Evolutionary conservation across 2,329 filamentous ascomycete species (phyloP).

Genomic region (Cryphonectria nitschkei): DNA sequence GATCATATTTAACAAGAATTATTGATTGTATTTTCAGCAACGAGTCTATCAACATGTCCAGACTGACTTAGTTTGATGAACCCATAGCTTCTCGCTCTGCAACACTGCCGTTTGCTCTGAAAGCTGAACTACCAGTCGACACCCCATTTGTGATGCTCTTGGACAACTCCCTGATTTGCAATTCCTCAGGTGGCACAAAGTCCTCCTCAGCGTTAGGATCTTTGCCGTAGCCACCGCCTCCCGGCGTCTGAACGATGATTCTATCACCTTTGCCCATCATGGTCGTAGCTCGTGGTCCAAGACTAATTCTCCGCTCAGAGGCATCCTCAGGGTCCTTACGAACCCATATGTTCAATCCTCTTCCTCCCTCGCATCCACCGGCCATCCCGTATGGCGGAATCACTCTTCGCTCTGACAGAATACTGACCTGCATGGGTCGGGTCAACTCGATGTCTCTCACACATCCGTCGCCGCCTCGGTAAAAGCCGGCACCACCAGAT

Average conservation of each 20-base stretch:
- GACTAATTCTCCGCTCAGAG: slow-evolving; percentile 65
- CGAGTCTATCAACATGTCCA: too few relatives aligned
- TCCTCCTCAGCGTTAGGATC: slow-evolving; percentile 28
- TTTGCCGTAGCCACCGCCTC: slow-evolving; percentile 76
- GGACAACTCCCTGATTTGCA: slow-evolving; percentile 1
- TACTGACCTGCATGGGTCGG: slow-evolving; percentile 75
- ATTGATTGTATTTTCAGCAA: neutral
- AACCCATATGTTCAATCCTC: slow-evolving; percentile 88
- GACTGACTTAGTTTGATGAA: slow-evolving; percentile 9
- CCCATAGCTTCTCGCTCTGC: slow-evolving; percentile 17
- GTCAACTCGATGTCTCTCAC: slow-evolving; percentile 81
- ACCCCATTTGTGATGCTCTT: slow-evolving; percentile 7
- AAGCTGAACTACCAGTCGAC: neutral
- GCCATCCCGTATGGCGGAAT: slow-evolving; percentile 80
- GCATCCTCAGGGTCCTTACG: slow-evolving; percentile 66
- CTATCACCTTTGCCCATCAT: slow-evolving; percentile 76
- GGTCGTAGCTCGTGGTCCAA: slow-evolving; percentile 80
- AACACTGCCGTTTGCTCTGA: slow-evolving; percentile 21
- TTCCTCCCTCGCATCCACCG: slow-evolving; percentile 77
- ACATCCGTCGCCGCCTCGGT: slow-evolving; percentile 74
- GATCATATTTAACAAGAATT: neutral
- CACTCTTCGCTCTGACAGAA: slow-evolving; percentile 78
- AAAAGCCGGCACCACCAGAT: slow-evolving; percentile 66
- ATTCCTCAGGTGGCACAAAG: slow-evolving; percentile 20
- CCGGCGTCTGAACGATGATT: slow-evolving; percentile 78